A percentile compares a stretch with the other conserved stretches of the same genome.
These are phyloP conservation scores for Ceratobasidium sp. DNA, from an alignment of 1,284 basidiomycete species.

Conservation along the genomic window DNA sequence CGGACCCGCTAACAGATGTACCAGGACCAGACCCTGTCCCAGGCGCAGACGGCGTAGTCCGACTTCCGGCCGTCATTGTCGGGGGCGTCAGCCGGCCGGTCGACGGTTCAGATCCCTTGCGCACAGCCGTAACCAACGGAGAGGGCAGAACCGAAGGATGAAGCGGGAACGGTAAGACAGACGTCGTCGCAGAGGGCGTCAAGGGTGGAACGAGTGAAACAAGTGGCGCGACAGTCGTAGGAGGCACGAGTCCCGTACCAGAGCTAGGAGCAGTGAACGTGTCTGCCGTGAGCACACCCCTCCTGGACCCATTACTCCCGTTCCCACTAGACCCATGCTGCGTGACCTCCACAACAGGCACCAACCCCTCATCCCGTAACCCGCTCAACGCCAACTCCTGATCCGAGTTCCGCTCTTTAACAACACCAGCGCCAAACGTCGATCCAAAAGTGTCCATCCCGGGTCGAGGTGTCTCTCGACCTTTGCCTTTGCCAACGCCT, in stretches of 20 bases:
- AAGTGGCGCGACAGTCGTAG: conserved; percentile 5
- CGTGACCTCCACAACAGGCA: conserved; percentile 20
- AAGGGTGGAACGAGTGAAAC: conserved; percentile 18
- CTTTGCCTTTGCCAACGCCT: conserved; percentile 53
- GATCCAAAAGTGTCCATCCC: conserved; percentile 39
- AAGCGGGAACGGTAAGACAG: conserved; percentile 37
- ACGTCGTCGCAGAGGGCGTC: conserved; percentile 36
- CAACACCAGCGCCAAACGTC: conserved; percentile 31
- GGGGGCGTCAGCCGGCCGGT: conserved; percentile 6
- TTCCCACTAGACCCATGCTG: background rate
- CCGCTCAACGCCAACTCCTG: conserved; percentile 41
- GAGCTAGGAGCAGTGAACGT: conserved; percentile 16
- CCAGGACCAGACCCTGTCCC: background rate
- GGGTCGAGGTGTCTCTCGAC: conserved; percentile 50
- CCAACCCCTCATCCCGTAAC: background rate
- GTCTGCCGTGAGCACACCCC: conserved; percentile 35
- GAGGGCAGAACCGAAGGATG: conserved; percentile 12
- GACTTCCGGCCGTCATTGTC: conserved; percentile 5
- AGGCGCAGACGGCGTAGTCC: background rate
- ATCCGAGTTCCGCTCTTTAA: conserved; percentile 38
- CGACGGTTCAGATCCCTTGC: conserved; percentile 19
- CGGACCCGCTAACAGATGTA: background rate
- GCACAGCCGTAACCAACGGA: conserved; percentile 30
- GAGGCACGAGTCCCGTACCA: conserved; percentile 5
- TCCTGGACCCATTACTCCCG: conserved; percentile 21